phyloP scores from a whole-genome alignment of 2,329 filamentous ascomycete species.

The Teratosphaeria gauchensis region DNA sequence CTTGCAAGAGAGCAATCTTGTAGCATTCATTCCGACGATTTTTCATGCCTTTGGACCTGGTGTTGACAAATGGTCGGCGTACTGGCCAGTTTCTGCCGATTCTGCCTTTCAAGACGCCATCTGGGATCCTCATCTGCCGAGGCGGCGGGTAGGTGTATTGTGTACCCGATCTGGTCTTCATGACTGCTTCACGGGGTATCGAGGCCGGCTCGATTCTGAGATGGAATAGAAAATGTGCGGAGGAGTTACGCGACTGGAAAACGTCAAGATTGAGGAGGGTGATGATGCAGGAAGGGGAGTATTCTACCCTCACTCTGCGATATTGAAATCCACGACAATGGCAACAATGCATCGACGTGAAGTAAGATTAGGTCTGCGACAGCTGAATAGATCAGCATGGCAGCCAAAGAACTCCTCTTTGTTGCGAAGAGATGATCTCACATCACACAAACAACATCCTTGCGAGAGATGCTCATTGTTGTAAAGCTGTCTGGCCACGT shows the following conservation, averaged over 20 bases:
- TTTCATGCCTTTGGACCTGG: background rate
- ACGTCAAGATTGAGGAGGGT: background rate
- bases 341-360: background rate
- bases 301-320: background rate
- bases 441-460: background rate
- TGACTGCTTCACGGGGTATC: background rate
- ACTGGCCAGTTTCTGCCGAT: background rate
- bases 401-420: background rate
- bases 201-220: background rate
- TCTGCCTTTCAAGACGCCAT: background rate
- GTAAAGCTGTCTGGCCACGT: background rate
- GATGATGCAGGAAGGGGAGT: too few relatives aligned
- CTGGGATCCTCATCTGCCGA: background rate
- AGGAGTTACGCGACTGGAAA: background rate
- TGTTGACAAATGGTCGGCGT: background rate
- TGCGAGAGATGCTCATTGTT: background rate
- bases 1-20: background rate
- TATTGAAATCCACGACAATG: background rate
- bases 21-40: background rate
- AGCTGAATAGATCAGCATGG: background rate
- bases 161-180: background rate
- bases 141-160: background rate
- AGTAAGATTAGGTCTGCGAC: background rate
- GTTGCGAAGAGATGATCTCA: background rate
- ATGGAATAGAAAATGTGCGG: background rate